Base-by-base conservation (phyloP, 129 eudicot species). In the Pseudognaphalium luteoalbum region DNA sequence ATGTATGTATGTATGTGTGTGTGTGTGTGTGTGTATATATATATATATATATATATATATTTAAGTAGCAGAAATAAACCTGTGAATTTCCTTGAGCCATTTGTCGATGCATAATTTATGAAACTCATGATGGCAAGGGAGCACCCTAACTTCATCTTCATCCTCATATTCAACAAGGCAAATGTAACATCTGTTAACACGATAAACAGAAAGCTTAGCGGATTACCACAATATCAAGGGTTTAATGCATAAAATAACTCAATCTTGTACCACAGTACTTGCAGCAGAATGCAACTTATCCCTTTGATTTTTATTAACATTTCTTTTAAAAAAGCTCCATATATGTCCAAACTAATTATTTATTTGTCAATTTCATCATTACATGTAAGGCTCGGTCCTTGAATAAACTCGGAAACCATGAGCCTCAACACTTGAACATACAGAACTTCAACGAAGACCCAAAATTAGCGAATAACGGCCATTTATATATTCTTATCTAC, bases 31-130 rank as follows among this genome's bases (percentile, higher is more conserved):
- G n/a, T n/a, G n/a, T 25, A 25, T 25, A 25, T 25, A 25, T 0
- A 25, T 25, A 25, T 25, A 25, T 25, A 25, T 0, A 25, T 25
- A 25, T 25, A 25, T 25, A 25, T 25, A 25, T 25, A 25, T 25
- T 25, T 25, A 25, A 25, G 70, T 29, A 68, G 57, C 7, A 35
- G 16, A 7, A 5, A 30, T 67, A 12, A 59, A 94, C 97, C 97
- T 91, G 88, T 94, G 98, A 77, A 94, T 87, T 76, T 94, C 98
- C 81, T 94, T 94, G 35, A 94, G 97, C 98, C 98, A 94, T 88
- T 91, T 94, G 81, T 94, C 98, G 4, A 94, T 61, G 71, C 97
- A 94, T 65, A 80, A 64, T 77, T 80, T 84, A 37, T 94, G 98
- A 86, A 88, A 94, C 82, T 94, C 97, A 51, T 94, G 98, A 70